These are phyloP conservation scores for Panaeolus papilionaceus DNA, from an alignment of 768 basidiomycete species.

Conservation along the genomic window DNA sequence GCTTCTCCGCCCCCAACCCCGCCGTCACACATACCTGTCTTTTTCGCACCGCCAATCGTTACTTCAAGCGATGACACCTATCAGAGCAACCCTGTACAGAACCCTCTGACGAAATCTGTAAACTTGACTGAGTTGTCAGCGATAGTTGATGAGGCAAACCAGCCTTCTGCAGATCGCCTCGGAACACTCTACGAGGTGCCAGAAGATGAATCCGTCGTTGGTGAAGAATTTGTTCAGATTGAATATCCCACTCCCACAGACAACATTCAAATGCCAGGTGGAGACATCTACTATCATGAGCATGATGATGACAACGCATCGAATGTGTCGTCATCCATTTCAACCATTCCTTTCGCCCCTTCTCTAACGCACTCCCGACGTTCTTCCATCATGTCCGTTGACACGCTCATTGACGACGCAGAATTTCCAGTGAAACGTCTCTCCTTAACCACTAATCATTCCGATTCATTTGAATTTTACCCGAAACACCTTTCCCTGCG, in stretches of 20 bases:
- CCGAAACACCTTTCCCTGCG: constrained; percentile 25
- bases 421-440: constrained; percentile 32
- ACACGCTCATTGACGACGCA: constrained; percentile 30
- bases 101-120: constrained; percentile 2
- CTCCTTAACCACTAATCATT: constrained; percentile 23
- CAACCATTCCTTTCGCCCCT: constrained; percentile 21
- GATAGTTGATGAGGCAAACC: constrained; percentile 15
- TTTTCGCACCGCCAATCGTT: constrained; percentile 17
- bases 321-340: constrained; percentile 19
- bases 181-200: constrained; percentile 9
- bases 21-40: constrained; percentile 23
- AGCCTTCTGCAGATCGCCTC: background rate
- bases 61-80: constrained; percentile 1
- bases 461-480: constrained; percentile 28
- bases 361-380: constrained; percentile 25
- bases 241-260: background rate
- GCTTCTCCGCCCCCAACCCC: constrained; percentile 29
- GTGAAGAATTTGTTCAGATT: background rate
- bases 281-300: background rate
- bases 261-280: background rate
- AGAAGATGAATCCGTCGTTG: background rate
- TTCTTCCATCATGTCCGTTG: constrained; percentile 33
- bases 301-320: constrained; percentile 20
- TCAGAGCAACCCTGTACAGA: background rate
- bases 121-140: constrained; percentile 15